Percentiles rank a stretch among this genome's conserved stretches.
These are phyloP conservation scores for Malus hybrid DNA, from an alignment of 331 rosid species.

Conservation along the genomic window DNA sequence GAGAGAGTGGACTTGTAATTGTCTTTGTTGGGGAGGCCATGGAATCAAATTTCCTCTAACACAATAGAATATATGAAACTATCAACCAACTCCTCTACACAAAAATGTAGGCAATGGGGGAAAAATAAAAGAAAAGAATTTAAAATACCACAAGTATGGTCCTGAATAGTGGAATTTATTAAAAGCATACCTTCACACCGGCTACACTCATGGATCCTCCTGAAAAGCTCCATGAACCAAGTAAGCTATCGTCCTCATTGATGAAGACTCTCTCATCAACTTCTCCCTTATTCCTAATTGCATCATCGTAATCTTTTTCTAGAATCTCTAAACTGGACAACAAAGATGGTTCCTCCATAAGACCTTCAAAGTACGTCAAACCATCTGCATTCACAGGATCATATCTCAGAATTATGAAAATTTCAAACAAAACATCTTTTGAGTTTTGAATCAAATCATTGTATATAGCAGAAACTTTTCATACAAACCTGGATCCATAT, in stretches of 20 bases:
- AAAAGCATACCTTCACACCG: constrained; percentile 66
- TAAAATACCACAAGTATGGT: background rate
- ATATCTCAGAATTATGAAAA: background rate
- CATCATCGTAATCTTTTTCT: constrained; percentile 66
- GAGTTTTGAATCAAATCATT: background rate
- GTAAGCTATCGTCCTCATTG: constrained; percentile 73
- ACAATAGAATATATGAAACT: constrained; percentile 1
- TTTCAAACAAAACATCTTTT: background rate
- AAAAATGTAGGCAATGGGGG: background rate
- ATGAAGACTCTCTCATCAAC: constrained; percentile 83
- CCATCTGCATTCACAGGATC: constrained; percentile 48
- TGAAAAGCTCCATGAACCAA: constrained; percentile 70
- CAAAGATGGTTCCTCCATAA: constrained; percentile 62
- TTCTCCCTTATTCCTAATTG: constrained; percentile 57
- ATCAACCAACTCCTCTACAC: background rate
- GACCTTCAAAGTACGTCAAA: constrained; percentile 68
- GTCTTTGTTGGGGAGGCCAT: constrained; percentile 77
- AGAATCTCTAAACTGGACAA: constrained; percentile 49
- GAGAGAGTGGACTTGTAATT: constrained; percentile 68
- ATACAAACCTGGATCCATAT: constrained; percentile 59
- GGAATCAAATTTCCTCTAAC: constrained; percentile 64
- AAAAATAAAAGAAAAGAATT: background rate
- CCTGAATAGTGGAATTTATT: background rate
- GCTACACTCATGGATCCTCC: constrained; percentile 46
- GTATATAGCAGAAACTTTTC: background rate